Evolutionary conservation across 495 filamentous ascomycete genomes (phyloP), one percentile per base, ranked within the genome.

Genomic region (Barbatosphaeria neglecta): DNA sequence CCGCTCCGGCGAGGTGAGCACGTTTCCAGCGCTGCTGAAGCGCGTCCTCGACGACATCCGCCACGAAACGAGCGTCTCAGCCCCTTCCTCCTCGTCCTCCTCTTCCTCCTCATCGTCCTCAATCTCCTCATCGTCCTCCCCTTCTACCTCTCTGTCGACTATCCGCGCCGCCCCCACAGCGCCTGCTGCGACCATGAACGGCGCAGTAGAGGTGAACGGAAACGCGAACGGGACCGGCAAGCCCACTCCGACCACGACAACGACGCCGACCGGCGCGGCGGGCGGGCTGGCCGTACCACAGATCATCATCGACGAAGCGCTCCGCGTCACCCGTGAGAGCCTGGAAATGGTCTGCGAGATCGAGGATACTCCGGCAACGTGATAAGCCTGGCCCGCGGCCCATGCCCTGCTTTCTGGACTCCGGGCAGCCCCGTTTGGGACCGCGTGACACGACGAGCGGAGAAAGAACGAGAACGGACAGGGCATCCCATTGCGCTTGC

Each of bases 41-140:
- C 70, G 68, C 42, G 73, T 78, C 6, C 54, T 77, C 46, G 70
- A 72, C 25, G 74, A 77, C 54, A 68, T 78, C 51, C 67, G 65
- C 18, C 58, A 62, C n/a, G 73, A 76, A 47, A 71, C 67, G 0
- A 51, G 55, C 23, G 46, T 59, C 18, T 51, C 52, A 22, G 53
- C 49, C 3, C 50, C 35, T n/a, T 40, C 22, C 6, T 3, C 18
- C 4, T 22, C 38, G 4, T 18, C 38, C 33, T 4, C 49, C 3
- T 49, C 35, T n/a, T 40, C 22, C 6, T 3, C 18, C 4, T 22
- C 38, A 4, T 18, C 38, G n/a, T n/a, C n/a, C n/a, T n/a, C n/a
- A n/a, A n/a, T n/a, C n/a, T 40, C 22, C 6, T 3, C 18, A 2
- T 22, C 38, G 4, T 18, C 38, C n/a, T n/a, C n/a, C n/a, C n/a